Evolutionary conservation across 345 rosid genomes (phyloP).

Genomic region (Hibiscus syriacus): DNA sequence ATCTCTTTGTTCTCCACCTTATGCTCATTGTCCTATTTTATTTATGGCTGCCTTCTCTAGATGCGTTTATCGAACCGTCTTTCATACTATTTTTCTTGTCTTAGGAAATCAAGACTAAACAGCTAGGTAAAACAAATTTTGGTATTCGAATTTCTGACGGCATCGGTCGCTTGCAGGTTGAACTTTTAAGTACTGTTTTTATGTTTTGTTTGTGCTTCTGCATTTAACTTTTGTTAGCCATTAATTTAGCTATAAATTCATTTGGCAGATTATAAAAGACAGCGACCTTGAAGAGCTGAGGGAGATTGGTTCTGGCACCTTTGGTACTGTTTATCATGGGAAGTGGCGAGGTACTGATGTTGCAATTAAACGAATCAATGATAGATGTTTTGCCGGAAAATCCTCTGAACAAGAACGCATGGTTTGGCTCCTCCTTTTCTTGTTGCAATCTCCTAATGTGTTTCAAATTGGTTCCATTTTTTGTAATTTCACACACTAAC

Average conservation of each 20-base stretch:
- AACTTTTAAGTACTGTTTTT: background rate
- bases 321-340: slow-evolving; percentile 74
- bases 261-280: slow-evolving; percentile 48
- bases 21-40: background rate
- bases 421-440: slow-evolving; percentile 27
- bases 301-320: slow-evolving; percentile 69
- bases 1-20: background rate
- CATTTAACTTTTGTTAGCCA: background rate
- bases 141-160: slow-evolving; percentile 48
- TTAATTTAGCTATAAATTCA: slow-evolving; percentile 1
- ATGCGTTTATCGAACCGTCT: background rate
- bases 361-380: slow-evolving; percentile 61
- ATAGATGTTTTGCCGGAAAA: slow-evolving; percentile 57
- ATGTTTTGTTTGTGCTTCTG: slow-evolving; percentile 6
- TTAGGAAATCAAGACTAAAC: slow-evolving; percentile 43
- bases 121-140: slow-evolving; percentile 32
- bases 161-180: slow-evolving; percentile 62
- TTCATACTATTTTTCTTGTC: background rate
- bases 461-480: background rate
- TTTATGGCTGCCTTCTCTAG: background rate
- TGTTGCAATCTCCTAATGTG: background rate
- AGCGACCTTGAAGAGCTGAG: slow-evolving; percentile 61
- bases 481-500: background rate
- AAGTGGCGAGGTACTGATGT: slow-evolving; percentile 79
- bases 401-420: slow-evolving; percentile 68